A percentile compares a stretch with the other conserved stretches of the same genome.
Conservation (phyloP, 148 eudicot genomes). For the Chenopodium quinoa region DNA sequence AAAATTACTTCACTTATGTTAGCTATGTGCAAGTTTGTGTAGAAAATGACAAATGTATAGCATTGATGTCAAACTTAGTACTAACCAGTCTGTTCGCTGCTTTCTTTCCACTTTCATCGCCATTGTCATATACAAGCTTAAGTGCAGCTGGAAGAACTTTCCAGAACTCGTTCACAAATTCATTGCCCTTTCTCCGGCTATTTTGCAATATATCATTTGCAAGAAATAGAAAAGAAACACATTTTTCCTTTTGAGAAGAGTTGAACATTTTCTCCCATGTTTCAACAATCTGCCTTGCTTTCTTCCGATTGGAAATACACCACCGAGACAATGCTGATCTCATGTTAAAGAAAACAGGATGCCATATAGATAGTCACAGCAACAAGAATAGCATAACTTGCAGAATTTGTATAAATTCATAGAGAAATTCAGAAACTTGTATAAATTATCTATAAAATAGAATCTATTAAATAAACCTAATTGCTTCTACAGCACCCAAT, state of each 20-base stretch:
- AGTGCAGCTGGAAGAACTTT: constrained; percentile 89
- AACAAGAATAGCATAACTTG: constrained; percentile 1
- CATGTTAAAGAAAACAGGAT: constrained; percentile 43
- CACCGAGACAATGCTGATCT: constrained; percentile 73
- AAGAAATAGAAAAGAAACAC: constrained; percentile 69
- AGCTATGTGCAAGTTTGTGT: neutral
- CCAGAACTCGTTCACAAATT: constrained; percentile 97
- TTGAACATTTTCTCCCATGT: constrained; percentile 83
- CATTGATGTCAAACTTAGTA: neutral
- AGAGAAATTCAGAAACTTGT: neutral
- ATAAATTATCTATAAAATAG: neutral
- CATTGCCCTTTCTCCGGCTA: constrained; percentile 88
- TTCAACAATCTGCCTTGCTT: constrained; percentile 82
- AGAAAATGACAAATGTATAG: neutral
- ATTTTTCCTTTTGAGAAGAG: constrained; percentile 61
- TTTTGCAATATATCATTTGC: constrained; percentile 95
- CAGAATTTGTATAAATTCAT: neutral
- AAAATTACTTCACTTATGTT: too few relatives aligned
- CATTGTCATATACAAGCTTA: constrained; percentile 61
- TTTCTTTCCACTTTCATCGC: constrained; percentile 69
- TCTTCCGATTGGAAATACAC: constrained; percentile 78
- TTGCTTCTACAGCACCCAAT: neutral
- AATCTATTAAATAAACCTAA: neutral
- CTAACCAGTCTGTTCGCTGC: constrained; percentile 81
- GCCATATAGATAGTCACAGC: neutral